A percentile compares a stretch with the other conserved stretches of the same genome.
phyloP scores from a whole-genome alignment of 371 early-diverging fungal genomes.

The Phascolomyces articulosus region DNA sequence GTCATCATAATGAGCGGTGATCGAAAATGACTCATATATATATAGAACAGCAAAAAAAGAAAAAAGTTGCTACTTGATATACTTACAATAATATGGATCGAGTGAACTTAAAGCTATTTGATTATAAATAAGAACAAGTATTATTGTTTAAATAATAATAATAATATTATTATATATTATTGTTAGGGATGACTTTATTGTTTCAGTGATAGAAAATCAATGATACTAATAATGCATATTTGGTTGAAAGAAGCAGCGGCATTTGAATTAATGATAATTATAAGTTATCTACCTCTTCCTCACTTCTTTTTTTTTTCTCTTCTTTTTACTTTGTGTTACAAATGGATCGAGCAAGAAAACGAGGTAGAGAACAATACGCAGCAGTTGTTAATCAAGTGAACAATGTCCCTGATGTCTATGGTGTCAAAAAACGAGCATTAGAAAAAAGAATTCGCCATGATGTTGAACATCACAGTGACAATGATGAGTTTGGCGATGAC shows the following conservation, averaged over 20 bases:
- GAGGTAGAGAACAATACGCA: slow-evolving; percentile 9
- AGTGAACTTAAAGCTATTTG: too few relatives aligned
- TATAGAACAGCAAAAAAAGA: not conserved
- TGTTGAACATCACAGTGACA: not conserved
- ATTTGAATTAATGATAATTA: not conserved
- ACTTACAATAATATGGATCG: too few relatives aligned
- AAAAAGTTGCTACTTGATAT: too few relatives aligned
- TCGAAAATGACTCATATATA: not conserved
- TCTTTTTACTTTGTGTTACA: not conserved
- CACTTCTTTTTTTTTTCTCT: not conserved
- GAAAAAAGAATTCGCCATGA: not conserved
- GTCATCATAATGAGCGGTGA: not conserved
- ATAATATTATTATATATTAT: too few relatives aligned
- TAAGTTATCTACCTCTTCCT: not conserved
- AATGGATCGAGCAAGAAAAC: slow-evolving; percentile 12
- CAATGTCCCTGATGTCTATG: slow-evolving; percentile 30
- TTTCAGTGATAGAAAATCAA: too few relatives aligned
- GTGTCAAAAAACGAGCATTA: slow-evolving; percentile 11
- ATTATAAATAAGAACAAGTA: too few relatives aligned
- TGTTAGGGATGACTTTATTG: too few relatives aligned
- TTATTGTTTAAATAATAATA: too few relatives aligned
- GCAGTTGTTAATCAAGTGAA: not conserved
- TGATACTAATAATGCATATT: too few relatives aligned
- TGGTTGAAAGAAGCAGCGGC: too few relatives aligned
- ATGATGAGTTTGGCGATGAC: slow-evolving; percentile 18